Base-by-base conservation (phyloP, 192 early-diverging fungal genomes). In the Backusella luteola region DNA sequence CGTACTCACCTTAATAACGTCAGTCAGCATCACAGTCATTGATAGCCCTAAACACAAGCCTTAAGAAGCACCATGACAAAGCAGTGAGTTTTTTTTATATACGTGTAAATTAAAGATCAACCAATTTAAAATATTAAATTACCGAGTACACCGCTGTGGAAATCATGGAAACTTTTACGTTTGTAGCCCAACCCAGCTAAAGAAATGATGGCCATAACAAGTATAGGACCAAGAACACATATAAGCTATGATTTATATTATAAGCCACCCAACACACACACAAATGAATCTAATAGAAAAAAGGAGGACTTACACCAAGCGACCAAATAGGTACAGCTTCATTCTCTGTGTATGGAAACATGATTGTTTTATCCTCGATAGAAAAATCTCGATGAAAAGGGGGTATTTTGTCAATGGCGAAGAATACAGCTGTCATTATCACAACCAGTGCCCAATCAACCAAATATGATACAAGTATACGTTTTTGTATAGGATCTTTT, bases 311-410 rank as follows among this genome's bases (percentile, higher is more conserved):
- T 67, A 83, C 77, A 14, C 73, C 41, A 12, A 84, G 46, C 9
- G 81, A 59, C 84, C 82, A 84, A 6, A 76, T 66, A 34, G 88
- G 86, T 11, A 90, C 84, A 15, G 72, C 80, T 41, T 90, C 89
- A 34, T 79, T 52, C 21, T 44, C 63, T 14, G 78, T 75, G 66
- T 87, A 80, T 2, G 90, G 88, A 79, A 88, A 89, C 83, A 90
- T 87, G 76, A 96, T 89, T 19, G 83, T 77, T 35, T 86, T 87
- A 79, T 96, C 87, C 9, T 89, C 78, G 11, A 96, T 77, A 19
- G 89, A 91, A 75, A 96, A 96, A 42, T 88, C 80, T 77, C 91
- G 86, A 67, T 91, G 89, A 82, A 89, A 94, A 1, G 93, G 93
- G 8, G 87, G 76, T 6, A 91, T 76, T 6, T 75, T 80, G 42